Base-by-base conservation (phyloP, 306 rosid genomes). In the Fagus sylvatica region DNA sequence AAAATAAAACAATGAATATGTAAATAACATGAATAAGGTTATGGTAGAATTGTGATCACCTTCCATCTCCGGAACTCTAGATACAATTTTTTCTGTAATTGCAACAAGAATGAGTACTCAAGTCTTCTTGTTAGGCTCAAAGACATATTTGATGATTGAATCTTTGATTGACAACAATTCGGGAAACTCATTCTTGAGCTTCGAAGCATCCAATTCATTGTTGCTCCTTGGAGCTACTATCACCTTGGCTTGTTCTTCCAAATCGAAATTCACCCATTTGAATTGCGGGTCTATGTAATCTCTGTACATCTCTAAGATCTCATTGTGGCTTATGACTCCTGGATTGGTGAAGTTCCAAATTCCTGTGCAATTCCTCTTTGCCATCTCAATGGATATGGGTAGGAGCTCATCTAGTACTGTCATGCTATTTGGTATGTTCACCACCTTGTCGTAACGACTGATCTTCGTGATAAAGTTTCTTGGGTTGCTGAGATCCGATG, bases 321-420 rank as follows among this genome's bases (percentile, higher is more conserved):
- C 79, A 67, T 91, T 89, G 85, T 89, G 94, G 80, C 91, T 85
- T 40, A 91, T 85, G 37, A 83, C 94, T 55, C 94, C 97, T 2
- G 97, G 94, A 41, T 91, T 91, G 59, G 94, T 91, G 84, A 91
- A 88, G 86, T 91, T 91, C 97, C 97, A 91, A 57, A 91, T 82
- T 39, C 92, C 97, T 78, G 73, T 82, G 69, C 87, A 74, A 73
- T 79, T 79, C 77, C 89, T 91, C 82, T 79, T 87, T 1, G 97
- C 94, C 93, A 89, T 91, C 48, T 84, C 90, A n/a, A 88, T 84
- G 40, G 97, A 69, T 72, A 91, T 84, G 7, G 94, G 97, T 11
- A 91, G 77, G 16, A 91, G 89, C 79, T 91, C 97, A 69, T 91
- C 91, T 39, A 91, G 79, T 64, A 89, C 90, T 15, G 93, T 91